Conservation (phyloP, 208 protist species). For the Acanthamoeba lenticulata region DNA sequence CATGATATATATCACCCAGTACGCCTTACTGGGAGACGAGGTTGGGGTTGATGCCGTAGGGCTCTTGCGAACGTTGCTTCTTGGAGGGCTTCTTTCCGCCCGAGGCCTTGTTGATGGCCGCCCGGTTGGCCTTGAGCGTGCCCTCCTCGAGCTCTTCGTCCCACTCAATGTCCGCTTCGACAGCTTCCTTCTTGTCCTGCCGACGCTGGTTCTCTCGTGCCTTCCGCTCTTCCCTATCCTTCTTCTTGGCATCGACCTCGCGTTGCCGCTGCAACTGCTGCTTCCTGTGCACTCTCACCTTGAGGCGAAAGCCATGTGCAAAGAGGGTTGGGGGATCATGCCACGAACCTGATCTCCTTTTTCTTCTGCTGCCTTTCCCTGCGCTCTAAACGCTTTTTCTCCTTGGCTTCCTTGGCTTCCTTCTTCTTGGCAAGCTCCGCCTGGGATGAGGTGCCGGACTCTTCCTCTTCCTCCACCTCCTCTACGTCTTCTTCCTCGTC, state of each 20-base stretch:
- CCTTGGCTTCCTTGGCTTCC: not conserved
- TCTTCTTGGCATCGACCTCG: not conserved
- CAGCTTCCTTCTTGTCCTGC: constrained; percentile 2
- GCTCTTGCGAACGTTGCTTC: too few species aligned
- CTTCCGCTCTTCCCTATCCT: not conserved
- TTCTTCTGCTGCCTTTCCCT: constrained; percentile 12
- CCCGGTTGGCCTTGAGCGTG: not conserved
- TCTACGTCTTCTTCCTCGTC: not conserved
- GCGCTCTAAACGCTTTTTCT: not conserved
- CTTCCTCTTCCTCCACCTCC: not conserved
- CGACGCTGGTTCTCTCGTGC: not conserved
- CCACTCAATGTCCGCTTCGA: not conserved
- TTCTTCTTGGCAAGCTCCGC: not conserved
- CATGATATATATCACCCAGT: too few species aligned
- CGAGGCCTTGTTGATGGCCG: not conserved
- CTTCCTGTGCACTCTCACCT: not conserved
- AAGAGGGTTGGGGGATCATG: too few species aligned
- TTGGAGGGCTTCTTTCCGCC: not conserved
- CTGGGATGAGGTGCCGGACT: not conserved
- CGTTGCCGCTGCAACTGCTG: not conserved
- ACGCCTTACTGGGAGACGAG: too few species aligned
- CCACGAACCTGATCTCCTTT: not conserved
- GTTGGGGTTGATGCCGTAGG: too few species aligned
- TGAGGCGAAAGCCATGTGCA: too few species aligned
- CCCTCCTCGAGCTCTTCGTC: not conserved